A percentile compares a stretch with the other conserved stretches of the same genome.
These are phyloP conservation scores for Ascomycota sp. DNA, from an alignment of 2,329 filamentous ascomycete genomes.

Conservation along the genomic window DNA sequence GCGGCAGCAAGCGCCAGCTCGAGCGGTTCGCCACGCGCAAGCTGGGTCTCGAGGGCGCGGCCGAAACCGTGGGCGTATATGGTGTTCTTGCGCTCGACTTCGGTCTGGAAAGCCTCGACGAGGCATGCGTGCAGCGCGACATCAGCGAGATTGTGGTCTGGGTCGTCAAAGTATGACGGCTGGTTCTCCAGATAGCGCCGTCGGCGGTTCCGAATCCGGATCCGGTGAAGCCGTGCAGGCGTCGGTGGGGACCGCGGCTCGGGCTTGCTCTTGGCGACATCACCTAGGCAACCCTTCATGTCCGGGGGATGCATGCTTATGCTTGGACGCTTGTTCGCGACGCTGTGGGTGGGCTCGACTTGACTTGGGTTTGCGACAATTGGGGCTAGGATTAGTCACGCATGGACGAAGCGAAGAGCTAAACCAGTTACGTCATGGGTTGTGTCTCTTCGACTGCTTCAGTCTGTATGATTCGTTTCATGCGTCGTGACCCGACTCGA, in stretches of 20 bases:
- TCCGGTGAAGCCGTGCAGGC: conserved; percentile 19
- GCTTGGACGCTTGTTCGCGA: no score
- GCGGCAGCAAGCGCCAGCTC: no score
- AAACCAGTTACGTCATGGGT: no score
- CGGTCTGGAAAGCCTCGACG: conserved; percentile 55
- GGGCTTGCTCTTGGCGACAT: conserved; percentile 13
- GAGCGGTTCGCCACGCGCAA: conserved; percentile 57
- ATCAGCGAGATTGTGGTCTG: conserved; percentile 41
- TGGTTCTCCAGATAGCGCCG: conserved; percentile 56
- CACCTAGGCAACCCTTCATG: not conserved
- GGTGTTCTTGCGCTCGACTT: conserved; percentile 53
- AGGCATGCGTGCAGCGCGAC: conserved; percentile 67
- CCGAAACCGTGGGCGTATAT: conserved; percentile 58
- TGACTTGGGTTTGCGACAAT: no score
- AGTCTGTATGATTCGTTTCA: no score
- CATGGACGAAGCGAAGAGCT: no score
- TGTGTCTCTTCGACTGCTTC: no score
- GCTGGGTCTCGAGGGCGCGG: conserved; percentile 56
- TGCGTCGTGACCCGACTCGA: no score
- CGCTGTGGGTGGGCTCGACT: no score
- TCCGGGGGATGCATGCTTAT: no score
- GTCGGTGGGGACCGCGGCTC: conserved; percentile 23
- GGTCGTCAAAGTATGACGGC: conserved; percentile 45
- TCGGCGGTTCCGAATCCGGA: conserved; percentile 53
- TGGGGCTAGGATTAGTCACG: no score